These are phyloP conservation scores for Pythium sukuiense DNA, from an alignment of 352 stramenopile species.

Conservation along the genomic window DNA sequence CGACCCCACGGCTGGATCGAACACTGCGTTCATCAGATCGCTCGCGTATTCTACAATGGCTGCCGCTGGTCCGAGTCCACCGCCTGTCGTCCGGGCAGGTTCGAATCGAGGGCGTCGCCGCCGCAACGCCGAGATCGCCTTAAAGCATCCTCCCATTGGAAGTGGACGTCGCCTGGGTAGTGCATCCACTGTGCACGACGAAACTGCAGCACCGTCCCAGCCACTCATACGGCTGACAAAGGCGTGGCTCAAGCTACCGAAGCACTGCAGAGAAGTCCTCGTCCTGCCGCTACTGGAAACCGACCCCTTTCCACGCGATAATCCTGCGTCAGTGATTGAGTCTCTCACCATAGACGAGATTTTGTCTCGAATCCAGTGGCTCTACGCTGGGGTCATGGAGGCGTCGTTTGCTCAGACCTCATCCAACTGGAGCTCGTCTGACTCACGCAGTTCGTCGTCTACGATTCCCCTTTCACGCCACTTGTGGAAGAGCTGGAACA, in stretches of 20 bases:
- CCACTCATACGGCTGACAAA: constrained; percentile 35
- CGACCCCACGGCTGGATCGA: not conserved
- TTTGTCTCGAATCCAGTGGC: constrained; percentile 33
- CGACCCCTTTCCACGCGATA: constrained; percentile 24
- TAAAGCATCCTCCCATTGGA: constrained; percentile 14
- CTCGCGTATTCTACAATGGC: constrained; percentile 46
- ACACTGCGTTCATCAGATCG: constrained; percentile 32
- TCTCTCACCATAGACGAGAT: constrained; percentile 37
- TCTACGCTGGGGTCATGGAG: constrained; percentile 31
- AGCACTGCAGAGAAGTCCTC: constrained; percentile 35
- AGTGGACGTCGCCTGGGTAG: constrained; percentile 32
- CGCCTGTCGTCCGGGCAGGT: constrained; percentile 25
- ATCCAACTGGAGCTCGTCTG: not conserved
- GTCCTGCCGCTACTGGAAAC: constrained; percentile 24
- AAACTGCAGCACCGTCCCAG: constrained; percentile 1
- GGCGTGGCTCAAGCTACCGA: constrained; percentile 34
- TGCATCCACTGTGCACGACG: not conserved
- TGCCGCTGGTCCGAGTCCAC: constrained; percentile 19
- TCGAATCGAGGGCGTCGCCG: not conserved
- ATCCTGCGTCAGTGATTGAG: constrained; percentile 24
- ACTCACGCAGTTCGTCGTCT: not conserved
- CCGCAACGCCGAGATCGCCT: constrained; percentile 14
- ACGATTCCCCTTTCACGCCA: constrained; percentile 12
- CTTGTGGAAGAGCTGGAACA: constrained; percentile 27
- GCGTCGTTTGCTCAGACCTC: constrained; percentile 9